Percentiles rank a stretch among this genome's conserved stretches.
phyloP scores from a whole-genome alignment of 1,284 basidiomycete species.

The Testicularia cyperi region DNA sequence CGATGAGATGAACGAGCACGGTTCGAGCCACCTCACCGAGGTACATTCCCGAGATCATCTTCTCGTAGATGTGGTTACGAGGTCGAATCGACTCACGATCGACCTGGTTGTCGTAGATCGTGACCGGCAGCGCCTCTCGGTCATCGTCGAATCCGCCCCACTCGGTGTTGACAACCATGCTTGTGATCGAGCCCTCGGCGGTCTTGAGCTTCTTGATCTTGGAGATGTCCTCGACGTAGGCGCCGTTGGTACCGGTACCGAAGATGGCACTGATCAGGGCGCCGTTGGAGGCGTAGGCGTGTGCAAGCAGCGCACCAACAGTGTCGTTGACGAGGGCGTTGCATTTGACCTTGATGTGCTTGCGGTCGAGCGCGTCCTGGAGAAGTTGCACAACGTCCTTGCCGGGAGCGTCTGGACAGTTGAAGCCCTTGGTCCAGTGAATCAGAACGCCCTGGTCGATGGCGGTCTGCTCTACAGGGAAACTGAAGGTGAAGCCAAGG shows the following conservation, averaged over 20 bases:
- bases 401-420: slow-evolving; percentile 69
- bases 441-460: slow-evolving; percentile 79
- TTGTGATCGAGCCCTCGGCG: slow-evolving; percentile 14
- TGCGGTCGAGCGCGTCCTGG: slow-evolving; percentile 88
- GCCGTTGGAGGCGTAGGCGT: slow-evolving; percentile 85
- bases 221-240: slow-evolving; percentile 83
- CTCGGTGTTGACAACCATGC: slow-evolving; percentile 96
- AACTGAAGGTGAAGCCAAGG: slow-evolving; percentile 75
- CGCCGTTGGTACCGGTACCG: slow-evolving; percentile 97
- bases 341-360: slow-evolving; percentile 89
- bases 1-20: slow-evolving; percentile 80
- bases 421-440: slow-evolving; percentile 60
- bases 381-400: slow-evolving; percentile 87
- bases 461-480: slow-evolving; percentile 91
- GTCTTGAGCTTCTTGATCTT: slow-evolving; percentile 73
- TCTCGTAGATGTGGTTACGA: slow-evolving; percentile 90
- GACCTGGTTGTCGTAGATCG: slow-evolving; percentile 88
- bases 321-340: slow-evolving; percentile 93
- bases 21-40: slow-evolving; percentile 89
- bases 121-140: slow-evolving; percentile 82
- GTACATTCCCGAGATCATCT: slow-evolving; percentile 99
- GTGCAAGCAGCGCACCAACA: slow-evolving; percentile 87
- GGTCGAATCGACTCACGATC: slow-evolving; percentile 94
- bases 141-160: slow-evolving; percentile 64
- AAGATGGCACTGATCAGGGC: slow-evolving; percentile 83